Base-by-base conservation (phyloP, 108 stramenopile genomes). In the Nitzschia sp. region DNA sequence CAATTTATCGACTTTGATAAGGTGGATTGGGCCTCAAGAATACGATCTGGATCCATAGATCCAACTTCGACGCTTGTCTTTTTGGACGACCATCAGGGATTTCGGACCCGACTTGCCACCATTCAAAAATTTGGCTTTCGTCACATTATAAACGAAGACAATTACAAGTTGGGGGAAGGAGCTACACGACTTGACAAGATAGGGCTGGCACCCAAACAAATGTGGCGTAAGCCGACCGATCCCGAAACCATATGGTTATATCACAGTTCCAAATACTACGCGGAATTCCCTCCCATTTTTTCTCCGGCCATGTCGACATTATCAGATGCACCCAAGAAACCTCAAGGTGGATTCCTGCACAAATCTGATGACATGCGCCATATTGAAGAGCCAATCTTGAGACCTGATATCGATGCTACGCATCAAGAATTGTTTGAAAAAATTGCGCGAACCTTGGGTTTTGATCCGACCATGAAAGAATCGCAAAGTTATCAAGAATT, bases 141-240 rank as follows among this genome's bases (percentile, higher is more conserved):
- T 13, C 71, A 77, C 34, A 45, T 77, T n/a, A 21, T 77, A 13
- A 19, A 66, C 6, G 76, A 77, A 48, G 76, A 77, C 34, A 77
- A 77, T 61, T 77, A 72, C 70, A 71, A 72, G 34, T 1, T 26
- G 21, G 57, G 71, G 3, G 65, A 77, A 46, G 76, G 72, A 33
- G 63, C 9, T 6, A 42, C 38, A 42, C 9, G 6, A 6, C 6
- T 9, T 9, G 38, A 42, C 13, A 6, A 13, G 6, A 13, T 13
- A 13, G 38, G 38, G 13, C 13, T 42, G 6, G 13, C 38, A 6
- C 38, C 38, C 6, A 42, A 42, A 13, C 38, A 42, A 42, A 42
- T 42, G 38, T 42, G 6, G 9, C 38, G 38, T 42, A 42, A 13
- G 13, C 9, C 6, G 6, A 13, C 6, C 38, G 38, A 42, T 42